A percentile compares a stretch with the other conserved stretches of the same genome.
phyloP scores from a whole-genome alignment of 805 yeast genomes.

The Candida dendrica region DNA sequence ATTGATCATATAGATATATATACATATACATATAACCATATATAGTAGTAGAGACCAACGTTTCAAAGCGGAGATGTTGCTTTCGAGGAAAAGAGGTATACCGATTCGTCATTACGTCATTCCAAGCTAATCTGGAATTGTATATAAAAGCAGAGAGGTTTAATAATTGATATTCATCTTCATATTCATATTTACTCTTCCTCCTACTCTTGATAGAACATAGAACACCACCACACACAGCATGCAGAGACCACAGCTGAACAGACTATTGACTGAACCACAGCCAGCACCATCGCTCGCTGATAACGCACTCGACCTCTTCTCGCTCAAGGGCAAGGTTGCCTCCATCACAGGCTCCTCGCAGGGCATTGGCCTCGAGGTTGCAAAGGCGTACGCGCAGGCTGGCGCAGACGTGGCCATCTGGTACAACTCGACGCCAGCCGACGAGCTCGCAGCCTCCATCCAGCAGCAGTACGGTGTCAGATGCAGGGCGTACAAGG shows the following conservation, averaged over 20 bases:
- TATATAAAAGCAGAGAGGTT: no score
- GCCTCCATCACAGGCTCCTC: constrained; percentile 83
- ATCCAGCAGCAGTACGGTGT: constrained; percentile 59
- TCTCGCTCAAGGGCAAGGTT: constrained; percentile 77
- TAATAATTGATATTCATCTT: no score
- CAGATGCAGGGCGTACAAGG: constrained; percentile 48
- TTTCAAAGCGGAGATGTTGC: no score
- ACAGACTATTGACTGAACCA: constrained; percentile 28
- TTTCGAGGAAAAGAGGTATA: no score
- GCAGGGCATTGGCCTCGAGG: constrained; percentile 75
- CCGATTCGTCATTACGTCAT: no score
- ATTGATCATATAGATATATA: no score
- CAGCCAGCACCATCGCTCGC: constrained; percentile 44
- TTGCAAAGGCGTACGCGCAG: constrained; percentile 80
- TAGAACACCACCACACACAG: no score
- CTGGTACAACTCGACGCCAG: constrained; percentile 22
- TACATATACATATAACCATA: no score
- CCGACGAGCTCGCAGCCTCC: constrained; percentile 35
- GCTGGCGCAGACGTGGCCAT: constrained; percentile 82
- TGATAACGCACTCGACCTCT: constrained; percentile 52
- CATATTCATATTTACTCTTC: no score
- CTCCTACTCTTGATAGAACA: no score
- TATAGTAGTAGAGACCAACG: no score
- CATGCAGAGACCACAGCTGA: not conserved
- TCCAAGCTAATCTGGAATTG: no score